These are phyloP conservation scores for Beauveria brongniartii DNA, from an alignment of 2,329 filamentous ascomycete genomes.

Conservation along the genomic window DNA sequence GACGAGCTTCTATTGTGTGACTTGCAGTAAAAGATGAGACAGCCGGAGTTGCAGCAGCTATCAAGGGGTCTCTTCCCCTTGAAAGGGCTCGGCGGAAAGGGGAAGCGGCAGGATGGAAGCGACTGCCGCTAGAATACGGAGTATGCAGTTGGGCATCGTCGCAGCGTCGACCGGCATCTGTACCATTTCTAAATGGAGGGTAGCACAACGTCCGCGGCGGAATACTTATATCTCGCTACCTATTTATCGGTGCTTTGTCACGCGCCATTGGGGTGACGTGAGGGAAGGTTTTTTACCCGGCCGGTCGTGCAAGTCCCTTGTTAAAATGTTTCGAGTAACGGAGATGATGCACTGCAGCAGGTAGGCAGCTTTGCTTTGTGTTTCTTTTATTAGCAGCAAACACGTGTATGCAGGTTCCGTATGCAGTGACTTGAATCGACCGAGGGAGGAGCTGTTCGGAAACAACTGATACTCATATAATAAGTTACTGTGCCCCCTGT, in stretches of 20 bases:
- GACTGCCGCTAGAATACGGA: background rate
- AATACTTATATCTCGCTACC: background rate
- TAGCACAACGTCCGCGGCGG: background rate
- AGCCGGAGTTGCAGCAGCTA: background rate
- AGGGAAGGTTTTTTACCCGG: background rate
- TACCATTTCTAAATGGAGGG: background rate
- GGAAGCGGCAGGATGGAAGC: background rate
- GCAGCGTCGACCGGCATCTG: background rate
- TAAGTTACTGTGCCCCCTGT: background rate
- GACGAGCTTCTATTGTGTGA: background rate
- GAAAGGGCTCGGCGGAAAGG: background rate
- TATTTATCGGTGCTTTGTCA: background rate
- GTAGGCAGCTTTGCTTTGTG: background rate
- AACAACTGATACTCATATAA: background rate
- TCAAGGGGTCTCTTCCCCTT: background rate
- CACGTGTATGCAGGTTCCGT: background rate
- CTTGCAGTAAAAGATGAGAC: background rate
- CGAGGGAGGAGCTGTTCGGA: background rate
- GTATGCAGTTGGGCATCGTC: conserved; percentile 1
- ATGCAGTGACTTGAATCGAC: background rate
- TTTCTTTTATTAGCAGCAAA: background rate
- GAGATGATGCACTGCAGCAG: background rate
- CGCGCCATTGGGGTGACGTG: background rate
- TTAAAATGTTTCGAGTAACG: background rate
- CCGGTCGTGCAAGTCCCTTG: background rate